Percentiles rank a stretch among this genome's conserved stretches.
These are phyloP conservation scores for Chaetomium tenue DNA, from an alignment of 495 filamentous ascomycete species.

Conservation along the genomic window DNA sequence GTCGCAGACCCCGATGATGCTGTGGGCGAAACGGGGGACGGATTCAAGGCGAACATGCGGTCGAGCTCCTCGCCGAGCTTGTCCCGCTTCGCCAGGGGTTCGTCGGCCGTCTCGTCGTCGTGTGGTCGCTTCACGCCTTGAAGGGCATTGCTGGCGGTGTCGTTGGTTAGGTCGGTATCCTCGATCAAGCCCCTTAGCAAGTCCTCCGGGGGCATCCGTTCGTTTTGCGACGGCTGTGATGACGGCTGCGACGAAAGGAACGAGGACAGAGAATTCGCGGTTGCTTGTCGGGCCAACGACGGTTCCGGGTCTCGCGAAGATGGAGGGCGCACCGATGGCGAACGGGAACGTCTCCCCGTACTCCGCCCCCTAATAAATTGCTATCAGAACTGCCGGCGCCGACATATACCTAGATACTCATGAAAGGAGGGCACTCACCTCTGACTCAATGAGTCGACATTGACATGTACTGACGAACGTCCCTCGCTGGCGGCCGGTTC, in stretches of 20 bases:
- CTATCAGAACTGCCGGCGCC: neutral
- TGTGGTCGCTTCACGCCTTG: constrained; percentile 30
- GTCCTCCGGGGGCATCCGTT: constrained; percentile 25
- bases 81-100: constrained; percentile 33
- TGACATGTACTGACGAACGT: constrained; percentile 33
- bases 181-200: constrained; percentile 31
- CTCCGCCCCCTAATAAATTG: constrained; percentile 17
- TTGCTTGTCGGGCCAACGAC: constrained; percentile 18
- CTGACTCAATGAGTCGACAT: constrained; percentile 28
- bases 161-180: constrained; percentile 10
- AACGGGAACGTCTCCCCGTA: constrained; percentile 8
- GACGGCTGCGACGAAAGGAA: constrained; percentile 16
- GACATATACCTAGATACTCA: neutral
- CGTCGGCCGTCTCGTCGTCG: constrained; percentile 26
- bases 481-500: constrained; percentile 28
- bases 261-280: constrained; percentile 26
- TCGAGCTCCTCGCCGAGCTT: constrained; percentile 33
- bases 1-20: neutral
- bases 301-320: constrained; percentile 20
- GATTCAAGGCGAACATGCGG: constrained; percentile 14
- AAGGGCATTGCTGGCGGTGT: neutral
- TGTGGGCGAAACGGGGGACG: neutral
- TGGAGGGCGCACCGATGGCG: constrained; percentile 17
- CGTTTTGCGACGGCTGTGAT: constrained; percentile 17
- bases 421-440: constrained; percentile 17